phyloP scores from a whole-genome alignment of 2,329 filamentous ascomycete species.

The Epichloe typhina region DNA sequence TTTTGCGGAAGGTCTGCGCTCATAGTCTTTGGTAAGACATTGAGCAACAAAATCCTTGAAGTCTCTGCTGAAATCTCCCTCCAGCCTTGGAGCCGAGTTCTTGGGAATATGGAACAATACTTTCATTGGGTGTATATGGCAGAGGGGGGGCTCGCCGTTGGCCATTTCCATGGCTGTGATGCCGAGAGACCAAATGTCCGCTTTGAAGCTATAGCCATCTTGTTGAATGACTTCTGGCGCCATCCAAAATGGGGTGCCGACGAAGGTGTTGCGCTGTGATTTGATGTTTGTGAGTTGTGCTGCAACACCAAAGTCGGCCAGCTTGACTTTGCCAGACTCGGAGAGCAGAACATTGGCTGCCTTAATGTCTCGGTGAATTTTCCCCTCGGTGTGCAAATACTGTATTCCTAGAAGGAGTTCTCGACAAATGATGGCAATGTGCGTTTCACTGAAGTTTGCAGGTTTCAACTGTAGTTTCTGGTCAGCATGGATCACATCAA shows the following conservation, averaged over 20 bases:
- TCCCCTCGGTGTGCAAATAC: constrained; percentile 86
- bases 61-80: constrained; percentile 75
- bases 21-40: constrained; percentile 86
- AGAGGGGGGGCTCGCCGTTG: constrained; percentile 77
- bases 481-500: constrained; percentile 16
- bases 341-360: constrained; percentile 94
- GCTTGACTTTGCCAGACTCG: constrained; percentile 78
- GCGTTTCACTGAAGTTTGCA: constrained; percentile 72
- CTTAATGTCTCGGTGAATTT: constrained; percentile 95
- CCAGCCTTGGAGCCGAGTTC: constrained; percentile 68
- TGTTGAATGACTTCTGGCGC: constrained; percentile 89
- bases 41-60: constrained; percentile 90
- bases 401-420: constrained; percentile 83
- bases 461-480: constrained; percentile 60
- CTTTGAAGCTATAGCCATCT: constrained; percentile 71
- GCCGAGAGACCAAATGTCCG: constrained; percentile 85
- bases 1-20: constrained; percentile 69
- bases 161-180: constrained; percentile 88
- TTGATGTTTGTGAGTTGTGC: constrained; percentile 96
- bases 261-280: constrained; percentile 92
- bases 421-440: constrained; percentile 89
- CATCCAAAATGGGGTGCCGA: constrained; percentile 97
- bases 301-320: constrained; percentile 94
- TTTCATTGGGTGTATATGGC: constrained; percentile 83
- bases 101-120: constrained; percentile 86